Evolutionary conservation across 1,284 basidiomycete genomes (phyloP).

Genomic region (Microbotryomycetes sp.): DNA sequence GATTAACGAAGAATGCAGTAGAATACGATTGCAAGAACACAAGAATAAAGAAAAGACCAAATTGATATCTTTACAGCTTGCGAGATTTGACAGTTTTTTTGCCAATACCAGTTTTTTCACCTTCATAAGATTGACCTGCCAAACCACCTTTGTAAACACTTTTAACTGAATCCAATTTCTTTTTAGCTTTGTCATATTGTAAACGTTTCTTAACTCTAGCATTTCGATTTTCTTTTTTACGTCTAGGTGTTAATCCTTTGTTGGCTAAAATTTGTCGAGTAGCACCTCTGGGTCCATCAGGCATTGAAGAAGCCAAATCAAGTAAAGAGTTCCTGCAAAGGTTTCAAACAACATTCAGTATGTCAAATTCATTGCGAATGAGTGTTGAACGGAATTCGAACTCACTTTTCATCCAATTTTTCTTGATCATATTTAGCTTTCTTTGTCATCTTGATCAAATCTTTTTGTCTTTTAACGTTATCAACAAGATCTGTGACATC

Average conservation of each 20-base stretch:
- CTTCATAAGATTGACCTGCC: slow-evolving; percentile 48
- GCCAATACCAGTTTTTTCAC: slow-evolving; percentile 67
- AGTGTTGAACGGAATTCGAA: slow-evolving; percentile 10
- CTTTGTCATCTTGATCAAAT: slow-evolving; percentile 67
- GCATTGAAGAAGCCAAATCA: slow-evolving; percentile 8
- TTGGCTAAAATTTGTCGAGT: slow-evolving; percentile 86
- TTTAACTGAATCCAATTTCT: slow-evolving; percentile 78
- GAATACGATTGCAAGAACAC: not conserved
- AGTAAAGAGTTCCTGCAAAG: slow-evolving; percentile 15
- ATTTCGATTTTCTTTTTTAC: slow-evolving; percentile 79
- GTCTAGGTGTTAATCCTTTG: slow-evolving; percentile 78
- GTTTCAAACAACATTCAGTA: not conserved
- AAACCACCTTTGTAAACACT: slow-evolving; percentile 78
- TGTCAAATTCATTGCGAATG: not conserved
- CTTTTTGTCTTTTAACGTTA: slow-evolving; percentile 58
- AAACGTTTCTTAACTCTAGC: slow-evolving; percentile 91
- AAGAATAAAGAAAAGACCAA: not conserved
- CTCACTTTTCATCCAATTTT: slow-evolving; percentile 59
- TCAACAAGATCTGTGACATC: slow-evolving; percentile 57
- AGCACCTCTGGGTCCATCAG: slow-evolving; percentile 68
- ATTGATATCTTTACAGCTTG: slow-evolving; percentile 46
- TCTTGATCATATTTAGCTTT: slow-evolving; percentile 69
- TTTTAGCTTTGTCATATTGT: slow-evolving; percentile 87
- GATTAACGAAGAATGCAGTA: no score
- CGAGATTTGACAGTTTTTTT: slow-evolving; percentile 73